These are phyloP conservation scores for Tricholoma saponaceum DNA, from an alignment of 768 basidiomycete species.

Conservation along the genomic window DNA sequence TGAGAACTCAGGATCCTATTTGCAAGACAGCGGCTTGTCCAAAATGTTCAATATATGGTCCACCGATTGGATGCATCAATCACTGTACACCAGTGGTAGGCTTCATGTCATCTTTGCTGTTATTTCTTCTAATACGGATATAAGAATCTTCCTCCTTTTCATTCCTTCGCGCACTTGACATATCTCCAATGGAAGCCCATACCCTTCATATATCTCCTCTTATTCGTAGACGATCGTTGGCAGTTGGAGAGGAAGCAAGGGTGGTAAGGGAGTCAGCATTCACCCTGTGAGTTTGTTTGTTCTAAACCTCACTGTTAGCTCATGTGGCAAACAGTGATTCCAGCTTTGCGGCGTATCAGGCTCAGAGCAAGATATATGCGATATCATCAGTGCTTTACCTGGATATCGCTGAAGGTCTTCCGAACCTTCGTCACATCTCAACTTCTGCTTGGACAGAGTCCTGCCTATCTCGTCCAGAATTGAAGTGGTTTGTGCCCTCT, in stretches of 20 bases:
- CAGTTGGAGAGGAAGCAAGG: conserved; percentile 39
- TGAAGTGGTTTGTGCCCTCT: conserved; percentile 84
- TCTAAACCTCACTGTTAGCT: background rate
- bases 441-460: conserved; percentile 64
- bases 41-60: conserved; percentile 91
- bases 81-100: conserved; percentile 63
- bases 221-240: conserved; percentile 50
- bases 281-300: conserved; percentile 33
- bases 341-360: conserved; percentile 41
- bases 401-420: conserved; percentile 38
- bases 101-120: background rate
- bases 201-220: conserved; percentile 55
- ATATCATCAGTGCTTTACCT: conserved; percentile 25
- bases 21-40: conserved; percentile 50
- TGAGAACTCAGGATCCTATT: conserved; percentile 42
- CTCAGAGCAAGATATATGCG: conserved; percentile 29
- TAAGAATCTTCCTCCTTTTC: conserved; percentile 59
- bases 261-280: conserved; percentile 38
- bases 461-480: conserved; percentile 71
- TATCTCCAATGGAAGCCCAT: conserved; percentile 63
- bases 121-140: background rate
- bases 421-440: conserved; percentile 60
- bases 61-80: conserved; percentile 71
- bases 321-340: conserved; percentile 41
- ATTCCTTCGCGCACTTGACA: conserved; percentile 69